Evolutionary conservation across 2,329 filamentous ascomycete genomes (phyloP), one percentile per base, ranked within the genome.

Genomic region (Chaetomiaceae sp.): DNA sequence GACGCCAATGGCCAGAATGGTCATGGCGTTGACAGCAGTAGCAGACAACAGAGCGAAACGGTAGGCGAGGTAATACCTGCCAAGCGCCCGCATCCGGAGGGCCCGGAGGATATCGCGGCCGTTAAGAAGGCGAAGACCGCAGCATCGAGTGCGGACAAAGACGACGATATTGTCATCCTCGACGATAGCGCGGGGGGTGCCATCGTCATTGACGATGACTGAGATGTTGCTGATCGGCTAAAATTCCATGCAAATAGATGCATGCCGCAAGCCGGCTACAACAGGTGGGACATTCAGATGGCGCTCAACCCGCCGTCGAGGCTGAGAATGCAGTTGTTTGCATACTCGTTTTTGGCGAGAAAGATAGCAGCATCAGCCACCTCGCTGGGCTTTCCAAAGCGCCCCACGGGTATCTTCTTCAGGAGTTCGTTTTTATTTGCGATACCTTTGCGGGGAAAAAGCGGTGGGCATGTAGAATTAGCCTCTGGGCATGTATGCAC

Each of bases 291-390:
- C 16, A 9, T 25, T 76, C 66, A 87, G 62, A 69, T 70, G 46
- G 87, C 87, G 67, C 87, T 90, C 60, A 95, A 68, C 1, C 90
- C 90, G 14, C 90, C 90, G 69, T 95, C 90, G 25, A 96, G 75
- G 67, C 91, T 94, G 47, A 96, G 75, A 46, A 91, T 78, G 67
- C 89, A 94, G 60, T 95, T 95, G 67, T 92, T 92, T 51, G 89
- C 87, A 70, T 92, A 96, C 57, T 80, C 73, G 68, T 94, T 95
- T 42, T 78, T 77, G 27, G 82, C 86, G 14, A 95, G 76, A 67
- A 95, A 95, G 25, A 86, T 65, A 42, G 86, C 88, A 50, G 90
- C 89, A 64, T 91, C 84, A n/a, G 90, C 89, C 29, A 95, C 81
- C 67, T 95, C 90, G 23, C 80, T 75, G 7, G 79, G 74, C 30